Evolutionary conservation across 306 rosid genomes (phyloP), one percentile per base, ranked within the genome.

Genomic region (Styphnolobium japonicum): DNA sequence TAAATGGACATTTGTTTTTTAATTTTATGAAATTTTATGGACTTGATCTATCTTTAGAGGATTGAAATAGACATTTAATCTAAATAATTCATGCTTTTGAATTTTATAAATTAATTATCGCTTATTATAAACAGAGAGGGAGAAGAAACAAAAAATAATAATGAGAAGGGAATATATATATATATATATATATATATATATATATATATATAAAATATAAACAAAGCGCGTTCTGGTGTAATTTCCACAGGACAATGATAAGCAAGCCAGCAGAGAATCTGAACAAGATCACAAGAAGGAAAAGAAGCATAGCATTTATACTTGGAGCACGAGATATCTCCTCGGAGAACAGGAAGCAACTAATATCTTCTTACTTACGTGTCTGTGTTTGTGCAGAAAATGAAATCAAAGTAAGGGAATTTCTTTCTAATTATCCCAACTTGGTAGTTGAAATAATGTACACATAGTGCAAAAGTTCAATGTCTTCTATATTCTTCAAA

Each of bases 221-320:
- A 64, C 2, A 5, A 63, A 33, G 39, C 14, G 10, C 53, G 22
- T 75, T 36, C 0, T 49, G 48, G 21, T 23, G 16, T 23, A 49
- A 7, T 65, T 52, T 65, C 29, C 42, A 9, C 14, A 25, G 6
- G 11, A 67, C 21, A 39, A 27, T 6, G 34, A 52, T 53, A 22
- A 39, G 34, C 19, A 37, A 65, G n/a, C n/a, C n/a, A n/a, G 75
- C 11, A 67, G 6, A 53, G 81, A 77, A 77, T 77, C 75, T 10
- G 27, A 37, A 49, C 51, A 45, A 22, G 51, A n/a, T n/a, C n/a
- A 78, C 37, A n/a, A n/a, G n/a, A 29, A 19, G 19, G 10, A 67
- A 46, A 45, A 60, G 71, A 29, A 64, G 80, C 80, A 55, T 51
- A 7, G 49, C 15, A 31, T 33, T 21, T 36, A 33, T 62, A 19